phyloP scores from a whole-genome alignment of 2,329 filamentous ascomycete genomes.

The Boeremia lycopersici region DNA sequence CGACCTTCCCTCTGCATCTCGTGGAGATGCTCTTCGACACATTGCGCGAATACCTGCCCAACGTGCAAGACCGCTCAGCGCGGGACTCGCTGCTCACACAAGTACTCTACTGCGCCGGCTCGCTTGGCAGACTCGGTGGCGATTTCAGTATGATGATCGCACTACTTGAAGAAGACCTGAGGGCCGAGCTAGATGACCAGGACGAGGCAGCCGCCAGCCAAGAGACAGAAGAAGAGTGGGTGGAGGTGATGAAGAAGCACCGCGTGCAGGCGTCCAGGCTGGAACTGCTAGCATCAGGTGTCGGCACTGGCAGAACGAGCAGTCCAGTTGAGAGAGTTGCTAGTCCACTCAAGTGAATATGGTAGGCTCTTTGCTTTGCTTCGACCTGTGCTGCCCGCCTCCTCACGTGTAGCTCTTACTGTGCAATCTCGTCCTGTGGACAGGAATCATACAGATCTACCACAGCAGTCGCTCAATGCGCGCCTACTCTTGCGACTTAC shows the following conservation, averaged over 20 bases:
- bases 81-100: slow-evolving; percentile 90
- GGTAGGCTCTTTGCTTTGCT: too few species aligned
- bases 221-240: slow-evolving; percentile 70
- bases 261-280: slow-evolving; percentile 79
- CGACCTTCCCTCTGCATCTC: slow-evolving; percentile 84
- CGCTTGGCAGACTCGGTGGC: slow-evolving; percentile 84
- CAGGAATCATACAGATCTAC: too few species aligned
- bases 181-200: slow-evolving; percentile 46
- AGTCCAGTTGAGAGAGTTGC: slow-evolving; percentile 20
- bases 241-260: slow-evolving; percentile 86
- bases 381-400: too few species aligned
- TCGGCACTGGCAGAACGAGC: slow-evolving; percentile 41
- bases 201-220: slow-evolving; percentile 49
- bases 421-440: too few species aligned
- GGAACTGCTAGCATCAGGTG: slow-evolving; percentile 59
- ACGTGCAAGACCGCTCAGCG: slow-evolving; percentile 77
- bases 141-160: slow-evolving; percentile 92
- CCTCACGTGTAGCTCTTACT: too few species aligned
- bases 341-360: slow-evolving; percentile 15
- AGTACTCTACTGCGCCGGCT: slow-evolving; percentile 90
- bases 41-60: slow-evolving; percentile 76
- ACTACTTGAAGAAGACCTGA: slow-evolving; percentile 56
- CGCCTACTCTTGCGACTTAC: too few species aligned
- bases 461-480: too few species aligned
- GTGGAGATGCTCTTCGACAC: slow-evolving; percentile 81